Percentiles rank a stretch among this genome's conserved stretches.
phyloP scores from a whole-genome alignment of 164 flowering plant genomes.

The Magnolia officinalis region DNA sequence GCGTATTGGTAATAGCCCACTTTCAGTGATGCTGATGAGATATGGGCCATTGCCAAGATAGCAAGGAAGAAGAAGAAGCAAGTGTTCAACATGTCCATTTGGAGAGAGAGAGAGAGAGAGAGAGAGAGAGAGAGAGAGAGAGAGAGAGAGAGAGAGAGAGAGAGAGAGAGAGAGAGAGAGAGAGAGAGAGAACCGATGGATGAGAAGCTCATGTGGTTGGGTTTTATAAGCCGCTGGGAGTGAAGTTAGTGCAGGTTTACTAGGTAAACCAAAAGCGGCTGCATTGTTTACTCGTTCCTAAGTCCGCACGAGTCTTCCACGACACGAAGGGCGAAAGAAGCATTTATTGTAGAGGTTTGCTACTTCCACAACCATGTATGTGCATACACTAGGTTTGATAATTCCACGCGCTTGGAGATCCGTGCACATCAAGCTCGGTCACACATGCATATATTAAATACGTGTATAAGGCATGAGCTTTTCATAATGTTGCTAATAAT shows the following conservation, averaged over 20 bases:
- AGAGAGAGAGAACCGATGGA: background rate
- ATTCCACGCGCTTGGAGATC: too few relatives aligned
- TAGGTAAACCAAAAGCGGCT: background rate
- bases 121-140: background rate
- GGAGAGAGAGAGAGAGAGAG: background rate
- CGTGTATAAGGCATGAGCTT: too few relatives aligned
- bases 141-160: background rate
- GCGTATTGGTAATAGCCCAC: slow-evolving; percentile 14
- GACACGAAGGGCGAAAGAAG: background rate
- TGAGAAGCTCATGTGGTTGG: background rate
- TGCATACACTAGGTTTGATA: too few relatives aligned
- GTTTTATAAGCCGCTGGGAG: background rate
- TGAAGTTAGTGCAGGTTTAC: background rate
- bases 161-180: background rate
- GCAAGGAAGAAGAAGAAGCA: background rate
- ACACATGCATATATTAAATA: too few relatives aligned
- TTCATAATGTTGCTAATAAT: too few relatives aligned
- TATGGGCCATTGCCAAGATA: background rate
- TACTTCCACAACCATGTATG: too few relatives aligned
- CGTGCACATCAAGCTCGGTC: too few relatives aligned
- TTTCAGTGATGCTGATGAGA: slow-evolving; percentile 7
- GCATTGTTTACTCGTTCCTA: background rate
- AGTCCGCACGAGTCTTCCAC: background rate
- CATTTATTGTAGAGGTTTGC: background rate
- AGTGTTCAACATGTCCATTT: background rate